Evolutionary conservation across 1,139 yeast genomes (phyloP).

Genomic region (Blastobotrys apis): DNA sequence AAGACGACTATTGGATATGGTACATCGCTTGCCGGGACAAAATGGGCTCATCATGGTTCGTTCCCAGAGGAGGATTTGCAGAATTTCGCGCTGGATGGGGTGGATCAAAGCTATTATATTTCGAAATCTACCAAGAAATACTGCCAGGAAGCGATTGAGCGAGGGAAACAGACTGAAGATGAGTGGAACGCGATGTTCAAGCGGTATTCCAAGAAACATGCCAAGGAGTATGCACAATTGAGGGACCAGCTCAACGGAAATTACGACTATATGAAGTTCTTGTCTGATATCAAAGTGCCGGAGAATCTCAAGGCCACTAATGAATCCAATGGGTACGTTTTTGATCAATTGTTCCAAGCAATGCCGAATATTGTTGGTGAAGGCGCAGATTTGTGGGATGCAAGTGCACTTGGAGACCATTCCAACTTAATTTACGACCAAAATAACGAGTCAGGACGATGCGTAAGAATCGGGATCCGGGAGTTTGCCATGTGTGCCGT

Average conservation of each 20-base stretch:
- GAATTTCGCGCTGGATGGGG: slow-evolving; percentile 80
- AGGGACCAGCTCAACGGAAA: slow-evolving; percentile 67
- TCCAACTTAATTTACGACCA: slow-evolving; percentile 79
- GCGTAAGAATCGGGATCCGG: slow-evolving; percentile 37
- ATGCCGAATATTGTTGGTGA: slow-evolving; percentile 86
- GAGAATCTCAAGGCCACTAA: slow-evolving; percentile 76
- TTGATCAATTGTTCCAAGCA: slow-evolving; percentile 51
- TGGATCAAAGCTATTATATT: slow-evolving; percentile 63
- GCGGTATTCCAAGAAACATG: slow-evolving; percentile 58
- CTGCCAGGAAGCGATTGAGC: slow-evolving; percentile 51
- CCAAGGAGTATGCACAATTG: slow-evolving; percentile 66
- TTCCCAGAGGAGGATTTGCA: slow-evolving; percentile 78
- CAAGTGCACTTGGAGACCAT: slow-evolving; percentile 69
- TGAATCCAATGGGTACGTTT: slow-evolving; percentile 74
- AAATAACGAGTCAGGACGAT: slow-evolving; percentile 57
- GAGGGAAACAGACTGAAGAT: slow-evolving; percentile 53
- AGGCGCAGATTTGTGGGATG: slow-evolving; percentile 88
- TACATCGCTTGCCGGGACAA: slow-evolving; percentile 31
- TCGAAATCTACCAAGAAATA: slow-evolving; percentile 71
- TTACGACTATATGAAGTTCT: slow-evolving; percentile 59
- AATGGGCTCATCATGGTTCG: slow-evolving; percentile 47
- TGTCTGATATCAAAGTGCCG: slow-evolving; percentile 64
- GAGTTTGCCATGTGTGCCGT: slow-evolving; percentile 41
- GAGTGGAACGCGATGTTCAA: slow-evolving; percentile 62
- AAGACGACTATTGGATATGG: slow-evolving; percentile 37